A percentile compares a stretch with the other conserved stretches of the same genome.
These are phyloP conservation scores for Colletotrichum destructivum DNA, from an alignment of 2,329 filamentous ascomycete genomes.

Conservation along the genomic window DNA sequence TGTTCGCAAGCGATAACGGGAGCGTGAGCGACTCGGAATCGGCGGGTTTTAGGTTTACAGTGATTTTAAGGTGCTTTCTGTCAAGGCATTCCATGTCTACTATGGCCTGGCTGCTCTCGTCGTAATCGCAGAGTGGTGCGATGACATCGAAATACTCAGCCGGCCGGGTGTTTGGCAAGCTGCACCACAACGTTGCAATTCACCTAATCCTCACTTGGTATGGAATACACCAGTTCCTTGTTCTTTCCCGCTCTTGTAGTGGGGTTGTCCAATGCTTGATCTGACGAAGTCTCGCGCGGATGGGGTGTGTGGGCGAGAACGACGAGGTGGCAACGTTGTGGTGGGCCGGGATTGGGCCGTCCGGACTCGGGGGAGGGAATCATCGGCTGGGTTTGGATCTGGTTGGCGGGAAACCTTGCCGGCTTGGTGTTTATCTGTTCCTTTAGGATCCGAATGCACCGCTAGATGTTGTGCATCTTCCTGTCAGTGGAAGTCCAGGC, in stretches of 20 bases:
- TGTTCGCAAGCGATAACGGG: not conserved
- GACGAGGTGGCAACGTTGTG: not conserved
- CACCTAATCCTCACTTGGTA: not conserved
- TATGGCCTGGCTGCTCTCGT: too few relatives aligned
- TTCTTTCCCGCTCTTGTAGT: not conserved
- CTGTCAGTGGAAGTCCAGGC: not conserved
- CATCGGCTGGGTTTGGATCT: not conserved
- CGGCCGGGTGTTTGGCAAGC: not conserved
- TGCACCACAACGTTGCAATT: not conserved
- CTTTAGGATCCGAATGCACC: conserved; percentile 5
- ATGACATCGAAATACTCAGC: not conserved
- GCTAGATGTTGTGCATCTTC: not conserved
- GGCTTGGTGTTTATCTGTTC: not conserved
- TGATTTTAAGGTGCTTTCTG: too few relatives aligned
- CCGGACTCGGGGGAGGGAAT: not conserved
- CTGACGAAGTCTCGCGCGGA: not conserved
- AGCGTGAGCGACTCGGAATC: too few relatives aligned
- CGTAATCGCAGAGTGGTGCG: not conserved
- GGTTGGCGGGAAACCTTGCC: not conserved
- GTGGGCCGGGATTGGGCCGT: not conserved
- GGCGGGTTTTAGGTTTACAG: too few relatives aligned
- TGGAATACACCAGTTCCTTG: not conserved
- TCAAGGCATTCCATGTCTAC: not conserved
- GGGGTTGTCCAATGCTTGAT: conserved; percentile 8
- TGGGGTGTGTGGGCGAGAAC: not conserved